These are phyloP conservation scores for Colletotrichum chlorophyti DNA, from an alignment of 2,329 filamentous ascomycete species.

Conservation along the genomic window DNA sequence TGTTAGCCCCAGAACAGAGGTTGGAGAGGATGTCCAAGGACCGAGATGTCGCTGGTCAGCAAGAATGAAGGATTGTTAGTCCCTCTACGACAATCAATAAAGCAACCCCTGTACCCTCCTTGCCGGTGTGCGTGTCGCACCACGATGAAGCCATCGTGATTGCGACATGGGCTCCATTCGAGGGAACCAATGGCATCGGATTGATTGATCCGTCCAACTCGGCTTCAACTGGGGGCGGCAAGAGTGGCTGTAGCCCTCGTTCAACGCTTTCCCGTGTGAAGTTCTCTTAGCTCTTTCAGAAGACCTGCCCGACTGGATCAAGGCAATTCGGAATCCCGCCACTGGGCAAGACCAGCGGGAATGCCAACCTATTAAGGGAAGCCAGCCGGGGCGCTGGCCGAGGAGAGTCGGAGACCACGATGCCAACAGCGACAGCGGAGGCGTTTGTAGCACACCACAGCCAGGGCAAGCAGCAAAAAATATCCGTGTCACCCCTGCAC, in stretches of 20 bases:
- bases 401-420: too few species aligned
- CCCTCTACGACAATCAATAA: neutral
- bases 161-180: neutral
- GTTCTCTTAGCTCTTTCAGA: too few species aligned
- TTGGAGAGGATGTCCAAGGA: too few species aligned
- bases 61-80: too few species aligned
- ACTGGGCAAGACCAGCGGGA: neutral
- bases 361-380: neutral
- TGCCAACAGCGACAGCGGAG: neutral
- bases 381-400: neutral
- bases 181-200: neutral
- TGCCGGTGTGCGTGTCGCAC: constrained; percentile 10
- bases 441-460: too few species aligned
- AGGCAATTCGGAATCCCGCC: neutral
- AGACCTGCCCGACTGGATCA: constrained; percentile 9
- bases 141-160: constrained; percentile 17
- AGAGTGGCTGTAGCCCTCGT: too few species aligned
- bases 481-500: neutral
- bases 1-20: neutral
- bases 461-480: neutral
- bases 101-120: neutral
- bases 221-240: too few species aligned
- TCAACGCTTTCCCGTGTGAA: too few species aligned
- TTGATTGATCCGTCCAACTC: constrained; percentile 3
- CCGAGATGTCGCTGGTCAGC: too few species aligned